Evolutionary conservation across 768 basidiomycete genomes (phyloP), one percentile per base, ranked within the genome.

Genomic region (Rickenella mellea): DNA sequence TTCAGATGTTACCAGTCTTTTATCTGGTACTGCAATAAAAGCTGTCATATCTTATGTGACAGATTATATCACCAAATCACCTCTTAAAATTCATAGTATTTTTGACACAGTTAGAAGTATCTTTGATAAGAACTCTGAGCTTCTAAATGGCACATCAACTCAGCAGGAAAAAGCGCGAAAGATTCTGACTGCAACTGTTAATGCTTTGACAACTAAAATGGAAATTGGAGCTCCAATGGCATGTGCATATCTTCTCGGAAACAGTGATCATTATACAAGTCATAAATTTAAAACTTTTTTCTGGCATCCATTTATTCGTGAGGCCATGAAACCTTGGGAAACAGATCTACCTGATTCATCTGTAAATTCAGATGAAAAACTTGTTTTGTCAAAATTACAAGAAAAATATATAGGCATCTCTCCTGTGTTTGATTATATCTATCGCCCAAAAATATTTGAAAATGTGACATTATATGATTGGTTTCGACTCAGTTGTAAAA

Each of bases 41-140:
- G 56, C 63, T 14, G 53, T 66, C 2, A 44, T 68, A 0, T 50
- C 58, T 15, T 69, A 69, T 52, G 55, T 68, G 0, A 56, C 67
- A 4, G 66, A 72, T 28, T 73, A 73, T 49, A 56, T 71, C 1
- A 68, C 65, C 0, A 73, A 73, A 47, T 33, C 53, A 0, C 31
- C 50, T 2, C 45, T 73, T 8, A 71, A 68, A 33, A 66, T 62
- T 1, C 55, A 66, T 49, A 51, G 51, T 11, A 54, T 67, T 20
- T 68, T 70, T 52, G 55, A 66, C 0, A 44, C 58, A 6, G 47
- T 63, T 0, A 37, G 40, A 6, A 41, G 24, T 10, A 47, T 61
- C 8, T 56, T 60, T 46, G 27, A 48, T 3, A 56, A 41, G 33
- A 51, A 53, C 32, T 10, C 35, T 27, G 52, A 60, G 12, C 44